Base-by-base conservation (phyloP, 192 early-diverging fungal species). In the Funneliformis mosseae region DNA sequence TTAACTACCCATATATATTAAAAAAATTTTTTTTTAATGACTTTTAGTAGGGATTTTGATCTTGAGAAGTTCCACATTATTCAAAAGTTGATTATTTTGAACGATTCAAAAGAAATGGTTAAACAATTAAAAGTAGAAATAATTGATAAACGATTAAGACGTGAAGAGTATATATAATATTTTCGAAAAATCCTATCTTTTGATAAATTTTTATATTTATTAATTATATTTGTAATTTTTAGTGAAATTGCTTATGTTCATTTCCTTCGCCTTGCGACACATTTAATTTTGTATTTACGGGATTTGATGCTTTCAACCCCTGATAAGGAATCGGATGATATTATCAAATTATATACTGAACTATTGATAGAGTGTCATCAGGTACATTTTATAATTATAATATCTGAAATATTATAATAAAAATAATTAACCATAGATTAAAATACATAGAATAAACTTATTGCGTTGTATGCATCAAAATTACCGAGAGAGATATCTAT, bases 181-280 rank as follows among this genome's bases (percentile, higher is more conserved):
- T 42, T 41, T 78, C 25, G 16, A 23, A 48, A 18, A 18, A 59
- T 48, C 28, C 18, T 42, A 27, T 41, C 33, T 21, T 60, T 61
- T 42, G 81, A 23, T 45, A 14, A 4, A 41, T 3, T n/a, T 21
- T n/a, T 12, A 33, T 81, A 18, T 16, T 81, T 67, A 43, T 41
- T 74, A 27, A 74, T 21, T 76, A n/a, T 61, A 60, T 74, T 16
- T 74, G 25, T 77, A 41, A 28, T 80, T 55, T 10, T 4, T 38
- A 67, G 85, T 6, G 70, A 80, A 1, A 72, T 82, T 28, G 76
- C 86, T 28, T 82, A 81, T 62, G 85, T 83, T 39, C 88, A 91
- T 46, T 81, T 94, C 62, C 80, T 96, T 59, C 92, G 94, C 18
- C 89, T 96, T 73, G 81, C 93, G 59, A 88, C 90, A 1, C 93